Evolutionary conservation across 345 rosid species (phyloP), one percentile per base, ranked within the genome.

Genomic region (Ricinus communis): DNA sequence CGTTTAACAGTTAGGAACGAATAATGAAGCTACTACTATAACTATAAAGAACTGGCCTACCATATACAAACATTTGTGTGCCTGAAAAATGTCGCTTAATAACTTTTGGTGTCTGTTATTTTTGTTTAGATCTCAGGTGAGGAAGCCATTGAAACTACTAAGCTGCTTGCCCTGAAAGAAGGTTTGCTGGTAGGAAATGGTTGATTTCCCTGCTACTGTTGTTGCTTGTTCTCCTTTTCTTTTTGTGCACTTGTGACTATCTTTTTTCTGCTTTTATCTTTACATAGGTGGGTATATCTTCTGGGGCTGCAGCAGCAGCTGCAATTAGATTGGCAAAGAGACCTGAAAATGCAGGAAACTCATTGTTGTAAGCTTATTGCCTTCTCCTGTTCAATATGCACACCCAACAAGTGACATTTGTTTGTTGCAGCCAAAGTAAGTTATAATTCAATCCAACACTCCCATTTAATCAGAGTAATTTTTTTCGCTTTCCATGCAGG

Each of bases 261-360:
- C 2, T 43, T 57, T 52, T 43, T 0, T 0, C 6, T 3, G 2
- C 8, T 22, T 16, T 24, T 36, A 43, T 43, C 21, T 46, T 52
- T 18, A 14, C 73, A 61, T 78, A 94, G 97, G 97, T 88, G 25
- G 98, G 98, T 45, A 90, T 94, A 75, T 94, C 97, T 66, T 94
- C 98, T 0, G 98, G 98, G 46, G 97, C 47, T 3, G 47, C 47
- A 43, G 47, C 47, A 4, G 47, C 47, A 3, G 47, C 90, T 2
- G 95, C 95, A 63, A 85, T 94, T 33, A 84, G 80, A 73, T 82
- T 87, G 65, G 97, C 97, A 21, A 91, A 88, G 88, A 83, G 84
- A 74, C 93, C 90, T 27, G 96, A 91, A 83, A 86, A 86, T 65
- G 90, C 88, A 2, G 96, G 60, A 94, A 91, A 80, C 88, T 94